Evolutionary conservation across 768 basidiomycete species (phyloP), one percentile per base, ranked within the genome.

Genomic region (Solioccasus polychromus): DNA sequence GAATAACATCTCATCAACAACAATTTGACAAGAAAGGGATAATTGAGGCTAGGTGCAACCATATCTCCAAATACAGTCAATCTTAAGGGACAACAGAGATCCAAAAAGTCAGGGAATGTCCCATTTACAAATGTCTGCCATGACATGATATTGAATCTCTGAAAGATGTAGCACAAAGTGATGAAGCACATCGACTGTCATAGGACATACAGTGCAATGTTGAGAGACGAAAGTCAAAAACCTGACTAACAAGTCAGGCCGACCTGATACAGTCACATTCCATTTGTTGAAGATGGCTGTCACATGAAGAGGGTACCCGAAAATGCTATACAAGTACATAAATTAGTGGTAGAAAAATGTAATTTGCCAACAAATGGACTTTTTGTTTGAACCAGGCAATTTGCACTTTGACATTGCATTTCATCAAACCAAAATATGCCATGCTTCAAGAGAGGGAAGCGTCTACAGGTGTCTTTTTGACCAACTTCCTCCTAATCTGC

Each of bases 221-320:
- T 63, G 51, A 18, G 71, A 67, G 32, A 78, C n/a, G n/a, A 54
- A 64, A 14, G 53, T 51, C 7, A 69, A 63, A 57, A 83, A 82
- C 22, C 58, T 57, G 7, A 63, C 56, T 24, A 85, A 62, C 36
- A 71, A 42, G 48, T 78, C 73, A 3, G 82, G 82, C 39, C 67
- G 72, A 19, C 82, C 83, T 3, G 82, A 84, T 39, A 83, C 63
- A 9, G 82, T 82, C 43, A 80, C 64, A 44, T 70, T 74, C 11
- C 52, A 61, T 41, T 71, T 66, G 47, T 74, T 72, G 39, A 77
- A 66, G 46, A 79, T 64, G 8, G 79, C 76, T 1, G 80, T 81
- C 35, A 83, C 62, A 55, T 62, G 69, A 55, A 83, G 61, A 14
- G 55, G 42, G 1, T 58, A 55, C 36, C 35, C 31, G 44, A 49